These are phyloP conservation scores for Acidiella bohemica DNA, from an alignment of 495 filamentous ascomycete species.

Conservation along the genomic window DNA sequence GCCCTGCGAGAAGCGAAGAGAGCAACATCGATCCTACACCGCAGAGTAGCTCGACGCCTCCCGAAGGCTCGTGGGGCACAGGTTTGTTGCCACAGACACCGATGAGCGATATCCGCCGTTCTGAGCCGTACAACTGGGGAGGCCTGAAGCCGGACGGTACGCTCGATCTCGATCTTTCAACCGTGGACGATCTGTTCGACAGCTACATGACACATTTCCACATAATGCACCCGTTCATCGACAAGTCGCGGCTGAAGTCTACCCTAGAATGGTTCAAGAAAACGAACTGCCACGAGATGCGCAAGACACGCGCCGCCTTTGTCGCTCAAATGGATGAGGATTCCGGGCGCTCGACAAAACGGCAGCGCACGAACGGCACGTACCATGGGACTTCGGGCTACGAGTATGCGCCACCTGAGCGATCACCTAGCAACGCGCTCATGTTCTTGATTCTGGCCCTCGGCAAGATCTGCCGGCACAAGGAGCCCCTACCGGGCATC, in stretches of 20 bases:
- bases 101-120: constrained; percentile 8
- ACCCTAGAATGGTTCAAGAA: constrained; percentile 40
- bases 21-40: not conserved
- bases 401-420: constrained; percentile 25
- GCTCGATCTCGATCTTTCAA: constrained; percentile 49
- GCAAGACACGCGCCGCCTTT: not conserved
- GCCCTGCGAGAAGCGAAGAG: constrained; percentile 20
- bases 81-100: constrained; percentile 23
- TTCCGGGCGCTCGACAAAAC: constrained; percentile 32
- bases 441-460: constrained; percentile 73
- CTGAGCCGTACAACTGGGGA: constrained; percentile 22
- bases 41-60: constrained; percentile 18
- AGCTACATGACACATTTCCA: constrained; percentile 73
- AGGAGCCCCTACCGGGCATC: constrained; percentile 48
- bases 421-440: constrained; percentile 58
- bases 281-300: constrained; percentile 20
- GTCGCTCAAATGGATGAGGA: constrained; percentile 6
- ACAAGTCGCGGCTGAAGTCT: constrained; percentile 35
- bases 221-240: constrained; percentile 79
- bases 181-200: constrained; percentile 47
- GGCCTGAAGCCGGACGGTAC: constrained; percentile 47
- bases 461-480: constrained; percentile 65
- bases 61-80: constrained; percentile 29
- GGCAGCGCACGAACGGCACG: constrained; percentile 37
- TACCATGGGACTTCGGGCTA: not conserved